These are phyloP conservation scores for Aureobasidium sp. DNA, from an alignment of 2,329 filamentous ascomycete species.

Conservation along the genomic window DNA sequence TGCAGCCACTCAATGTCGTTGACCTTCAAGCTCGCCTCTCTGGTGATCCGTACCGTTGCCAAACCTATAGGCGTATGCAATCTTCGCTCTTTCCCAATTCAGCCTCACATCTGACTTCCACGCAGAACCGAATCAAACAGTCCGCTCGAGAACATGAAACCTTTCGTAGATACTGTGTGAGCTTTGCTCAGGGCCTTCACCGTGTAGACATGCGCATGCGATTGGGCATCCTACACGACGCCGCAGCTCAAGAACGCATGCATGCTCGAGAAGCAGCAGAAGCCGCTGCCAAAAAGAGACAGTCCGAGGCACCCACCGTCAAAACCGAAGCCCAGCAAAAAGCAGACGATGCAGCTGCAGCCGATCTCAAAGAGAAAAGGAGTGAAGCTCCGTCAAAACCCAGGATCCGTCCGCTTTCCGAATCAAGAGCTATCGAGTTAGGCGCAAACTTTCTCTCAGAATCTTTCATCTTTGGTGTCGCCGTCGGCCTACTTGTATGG, in stretches of 20 bases:
- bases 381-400: conserved; percentile 36
- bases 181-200: conserved; percentile 55
- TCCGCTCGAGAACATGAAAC: conserved; percentile 61
- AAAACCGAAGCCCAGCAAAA: conserved; percentile 52
- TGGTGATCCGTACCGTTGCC: conserved; percentile 55
- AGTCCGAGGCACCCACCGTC: conserved; percentile 46
- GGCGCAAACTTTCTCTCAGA: conserved; percentile 63
- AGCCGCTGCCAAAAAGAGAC: conserved; percentile 42
- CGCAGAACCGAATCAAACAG: conserved; percentile 56
- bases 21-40: conserved; percentile 57
- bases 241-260: conserved; percentile 44
- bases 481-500: conserved; percentile 52
- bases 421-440: conserved; percentile 59
- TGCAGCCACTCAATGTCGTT: conserved; percentile 44
- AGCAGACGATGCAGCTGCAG: conserved; percentile 44
- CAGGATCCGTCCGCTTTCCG: conserved; percentile 54
- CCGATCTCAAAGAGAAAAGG: conserved; percentile 33
- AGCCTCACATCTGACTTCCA: not conserved
- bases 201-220: conserved; percentile 60
- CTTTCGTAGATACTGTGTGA: conserved; percentile 53
- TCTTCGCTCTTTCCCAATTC: not conserved
- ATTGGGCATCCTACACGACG: conserved; percentile 55
- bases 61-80: conserved; percentile 57
- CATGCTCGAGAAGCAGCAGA: conserved; percentile 46
- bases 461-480: conserved; percentile 57